A percentile compares a stretch with the other conserved stretches of the same genome.
Evolutionary conservation across 1,139 yeast species (phyloP).

Genomic region (Suhomyces bribrorum): DNA sequence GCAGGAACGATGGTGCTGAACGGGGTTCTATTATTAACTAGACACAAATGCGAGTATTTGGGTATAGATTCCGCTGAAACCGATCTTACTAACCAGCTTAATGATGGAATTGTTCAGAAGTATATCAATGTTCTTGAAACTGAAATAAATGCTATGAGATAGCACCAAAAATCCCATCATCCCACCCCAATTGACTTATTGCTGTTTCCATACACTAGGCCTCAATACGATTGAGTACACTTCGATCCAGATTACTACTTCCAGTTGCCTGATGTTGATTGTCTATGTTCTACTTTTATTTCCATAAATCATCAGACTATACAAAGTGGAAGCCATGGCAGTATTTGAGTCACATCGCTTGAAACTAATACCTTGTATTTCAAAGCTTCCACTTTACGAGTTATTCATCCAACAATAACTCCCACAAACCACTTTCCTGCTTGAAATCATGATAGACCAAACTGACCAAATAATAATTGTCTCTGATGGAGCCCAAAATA

Average conservation of each 20-base stretch:
- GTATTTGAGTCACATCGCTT: too few relatives aligned
- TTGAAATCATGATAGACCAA: constrained; percentile 83
- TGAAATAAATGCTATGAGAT: constrained; percentile 17
- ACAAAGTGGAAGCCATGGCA: not conserved
- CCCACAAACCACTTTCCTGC: constrained; percentile 79
- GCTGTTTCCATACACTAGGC: too few relatives aligned
- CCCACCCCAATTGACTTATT: too few relatives aligned
- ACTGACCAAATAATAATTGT: constrained; percentile 73
- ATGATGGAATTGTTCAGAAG: constrained; percentile 36
- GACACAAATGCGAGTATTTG: constrained; percentile 34
- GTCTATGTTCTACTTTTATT: not conserved
- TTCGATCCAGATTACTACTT: too few relatives aligned
- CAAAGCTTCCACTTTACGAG: constrained; percentile 20
- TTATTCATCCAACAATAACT: constrained; percentile 44
- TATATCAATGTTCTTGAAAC: constrained; percentile 33
- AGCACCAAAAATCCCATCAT: too few relatives aligned
- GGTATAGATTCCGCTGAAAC: constrained; percentile 28
- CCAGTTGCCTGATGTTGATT: too few relatives aligned
- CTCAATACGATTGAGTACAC: too few relatives aligned
- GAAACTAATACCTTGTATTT: not conserved
- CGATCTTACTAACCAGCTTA: constrained; percentile 29
- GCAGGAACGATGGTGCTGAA: constrained; percentile 34
- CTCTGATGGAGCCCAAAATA: constrained; percentile 60
- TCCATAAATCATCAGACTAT: not conserved
- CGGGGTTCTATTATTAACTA: constrained; percentile 37